Evolutionary conservation across 352 stramenopile species (phyloP).

Genomic region (Pythium pyrilobum): DNA sequence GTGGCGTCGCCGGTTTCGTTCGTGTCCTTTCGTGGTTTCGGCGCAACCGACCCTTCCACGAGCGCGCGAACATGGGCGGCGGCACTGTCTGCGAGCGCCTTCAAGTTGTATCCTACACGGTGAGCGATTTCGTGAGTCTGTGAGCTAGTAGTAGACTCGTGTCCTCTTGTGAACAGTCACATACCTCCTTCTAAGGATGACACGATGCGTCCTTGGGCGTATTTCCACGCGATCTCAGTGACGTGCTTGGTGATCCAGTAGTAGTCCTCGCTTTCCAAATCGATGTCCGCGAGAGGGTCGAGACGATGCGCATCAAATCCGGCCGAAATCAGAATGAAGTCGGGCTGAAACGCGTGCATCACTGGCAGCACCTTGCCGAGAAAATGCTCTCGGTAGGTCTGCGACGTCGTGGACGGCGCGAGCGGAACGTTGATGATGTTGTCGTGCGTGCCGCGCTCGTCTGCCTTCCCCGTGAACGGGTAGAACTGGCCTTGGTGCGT

Average conservation of each 20-base stretch:
- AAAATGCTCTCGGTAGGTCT: constrained; percentile 68
- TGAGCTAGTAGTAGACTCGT: too few species aligned
- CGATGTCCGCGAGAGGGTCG: constrained; percentile 85
- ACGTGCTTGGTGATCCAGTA: constrained; percentile 35
- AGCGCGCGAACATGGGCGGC: constrained; percentile 29
- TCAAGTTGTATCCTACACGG: constrained; percentile 29
- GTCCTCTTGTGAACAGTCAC: too few species aligned
- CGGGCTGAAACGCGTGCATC: constrained; percentile 86
- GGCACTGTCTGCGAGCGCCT: constrained; percentile 27
- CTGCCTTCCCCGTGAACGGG: constrained; percentile 46
- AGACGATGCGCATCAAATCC: constrained; percentile 95
- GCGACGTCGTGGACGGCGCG: constrained; percentile 34
- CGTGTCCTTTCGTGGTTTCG: not conserved
- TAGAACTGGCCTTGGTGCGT: constrained; percentile 65
- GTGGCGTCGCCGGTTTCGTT: not conserved
- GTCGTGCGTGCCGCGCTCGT: constrained; percentile 45
- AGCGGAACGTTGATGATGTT: constrained; percentile 61
- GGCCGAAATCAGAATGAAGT: constrained; percentile 93
- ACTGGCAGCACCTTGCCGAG: constrained; percentile 72
- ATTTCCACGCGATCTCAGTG: constrained; percentile 35
- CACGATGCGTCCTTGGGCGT: constrained; percentile 46
- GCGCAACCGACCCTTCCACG: constrained; percentile 19
- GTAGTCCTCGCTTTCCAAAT: constrained; percentile 54
- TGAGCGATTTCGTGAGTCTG: not conserved
- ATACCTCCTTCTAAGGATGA: constrained; percentile 58